Conservation (phyloP, 176 grass and related monocot species). For the Lolium rigidum region DNA sequence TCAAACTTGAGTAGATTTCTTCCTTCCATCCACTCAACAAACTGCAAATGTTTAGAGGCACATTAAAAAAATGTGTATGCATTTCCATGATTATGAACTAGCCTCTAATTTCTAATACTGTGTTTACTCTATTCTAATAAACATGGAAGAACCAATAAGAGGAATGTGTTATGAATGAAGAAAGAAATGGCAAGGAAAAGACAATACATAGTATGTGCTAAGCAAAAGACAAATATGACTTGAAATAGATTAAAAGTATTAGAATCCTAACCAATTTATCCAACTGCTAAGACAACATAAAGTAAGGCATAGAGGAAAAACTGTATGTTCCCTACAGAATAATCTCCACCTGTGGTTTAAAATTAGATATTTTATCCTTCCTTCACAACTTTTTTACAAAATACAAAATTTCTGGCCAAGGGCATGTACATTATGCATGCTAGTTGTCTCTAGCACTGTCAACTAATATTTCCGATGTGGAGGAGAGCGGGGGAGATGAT, state of each 20-base stretch:
- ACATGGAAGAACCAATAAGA: background rate
- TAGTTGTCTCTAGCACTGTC: background rate
- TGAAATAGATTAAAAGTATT: background rate
- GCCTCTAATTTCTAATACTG: no score
- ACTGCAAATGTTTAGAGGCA: constrained; percentile 56
- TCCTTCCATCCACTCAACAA: constrained; percentile 65
- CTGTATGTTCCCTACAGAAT: background rate
- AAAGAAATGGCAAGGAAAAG: background rate
- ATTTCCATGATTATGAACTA: background rate
- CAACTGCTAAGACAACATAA: background rate
- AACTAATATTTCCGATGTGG: background rate
- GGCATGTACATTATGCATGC: background rate
- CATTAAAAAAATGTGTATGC: constrained; percentile 7
- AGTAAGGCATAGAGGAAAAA: background rate
- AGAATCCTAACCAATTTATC: background rate
- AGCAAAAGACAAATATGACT: background rate
- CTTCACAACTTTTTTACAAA: background rate
- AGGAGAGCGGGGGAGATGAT: background rate
- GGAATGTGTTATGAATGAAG: background rate
- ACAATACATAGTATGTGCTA: background rate
- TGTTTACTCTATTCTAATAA: background rate
- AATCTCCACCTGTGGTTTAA: background rate
- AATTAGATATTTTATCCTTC: background rate
- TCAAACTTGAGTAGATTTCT: constrained; percentile 61
- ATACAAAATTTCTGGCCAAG: background rate